phyloP scores from a whole-genome alignment of 2,329 filamentous ascomycete genomes.

The Penicillium sp. region DNA sequence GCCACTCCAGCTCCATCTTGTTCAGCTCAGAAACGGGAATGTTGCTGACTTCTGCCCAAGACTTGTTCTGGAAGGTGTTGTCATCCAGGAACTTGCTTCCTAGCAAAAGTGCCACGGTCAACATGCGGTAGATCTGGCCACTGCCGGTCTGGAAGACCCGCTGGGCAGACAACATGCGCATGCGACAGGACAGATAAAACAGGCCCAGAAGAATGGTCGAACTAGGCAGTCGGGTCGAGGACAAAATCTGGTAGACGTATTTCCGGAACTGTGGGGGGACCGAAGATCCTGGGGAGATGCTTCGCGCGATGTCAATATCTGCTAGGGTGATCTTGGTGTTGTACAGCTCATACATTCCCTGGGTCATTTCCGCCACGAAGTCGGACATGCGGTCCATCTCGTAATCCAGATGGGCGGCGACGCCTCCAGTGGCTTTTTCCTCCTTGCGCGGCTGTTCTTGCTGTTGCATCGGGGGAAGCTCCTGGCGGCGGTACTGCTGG shows the following conservation, averaged over 20 bases:
- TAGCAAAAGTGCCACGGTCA: constrained; percentile 79
- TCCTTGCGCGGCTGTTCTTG: constrained; percentile 51
- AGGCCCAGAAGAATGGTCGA: constrained; percentile 88
- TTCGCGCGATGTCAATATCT: constrained; percentile 63
- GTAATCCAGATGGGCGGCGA: constrained; percentile 92
- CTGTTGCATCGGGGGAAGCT: constrained; percentile 33
- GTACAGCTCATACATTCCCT: constrained; percentile 65
- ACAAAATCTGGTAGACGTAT: constrained; percentile 87
- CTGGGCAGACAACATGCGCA: constrained; percentile 67
- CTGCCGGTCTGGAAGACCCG: constrained; percentile 56
- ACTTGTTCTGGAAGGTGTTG: constrained; percentile 96
- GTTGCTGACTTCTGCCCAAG: constrained; percentile 92
- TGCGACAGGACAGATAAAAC: constrained; percentile 81
- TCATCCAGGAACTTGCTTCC: constrained; percentile 96
- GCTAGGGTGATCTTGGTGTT: constrained; percentile 55
- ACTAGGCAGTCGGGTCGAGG: constrained; percentile 83
- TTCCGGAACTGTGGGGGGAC: constrained; percentile 78
- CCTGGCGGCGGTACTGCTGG: constrained; percentile 43
- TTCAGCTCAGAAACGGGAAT: constrained; percentile 84
- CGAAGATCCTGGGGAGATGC: constrained; percentile 60
- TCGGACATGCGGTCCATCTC: constrained; percentile 96
- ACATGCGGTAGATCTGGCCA: constrained; percentile 79
- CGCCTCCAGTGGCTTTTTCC: constrained; percentile 73
- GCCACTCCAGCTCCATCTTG: constrained; percentile 81
- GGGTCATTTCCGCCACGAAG: constrained; percentile 87